Evolutionary conservation across 2,329 filamentous ascomycete genomes (phyloP), one percentile per base, ranked within the genome.

Genomic region (Raffaelea deltoideospora): DNA sequence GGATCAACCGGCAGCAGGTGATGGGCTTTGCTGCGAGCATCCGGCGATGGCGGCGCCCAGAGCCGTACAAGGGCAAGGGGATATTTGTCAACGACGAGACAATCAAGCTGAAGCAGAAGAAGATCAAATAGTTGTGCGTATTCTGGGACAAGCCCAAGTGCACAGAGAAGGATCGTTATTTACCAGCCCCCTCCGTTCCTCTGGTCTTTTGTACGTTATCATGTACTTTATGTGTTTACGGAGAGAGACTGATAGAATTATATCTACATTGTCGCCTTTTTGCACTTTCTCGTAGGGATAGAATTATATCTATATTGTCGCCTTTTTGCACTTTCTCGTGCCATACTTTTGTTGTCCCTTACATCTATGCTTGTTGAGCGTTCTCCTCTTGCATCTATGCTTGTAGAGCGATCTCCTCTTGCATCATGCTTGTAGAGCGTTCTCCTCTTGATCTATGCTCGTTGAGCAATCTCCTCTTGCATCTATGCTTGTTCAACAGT

Each of bases 61-160:
- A 98, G 63, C 90, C 90, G 46, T 98, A 98, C 62, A 98, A 98
- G 74, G 90, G 90, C 47, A 96, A 98, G 75, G 90, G 90, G 50
- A 93, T 98, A 49, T 98, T 96, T 56, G 79, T 98, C 50, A 92
- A 96, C 53, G 85, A 87, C 45, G 86, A 98, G 69, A 95, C 86
- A 22, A 95, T 98, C 63, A 93, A 81, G 70, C 59, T 98, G 60
- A 98, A 98, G 78, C 80, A 84, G 52, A 98, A 95, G 79, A 90
- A 88, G 72, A 85, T 88, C 58, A 88, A 87, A 69, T 90, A 76
- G 64, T n/a, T n/a, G n/a, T n/a, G 27, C 27, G 13, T 29, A 29
- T 29, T 29, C n/a, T n/a, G n/a, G n/a, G n/a, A n/a, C n/a, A n/a
- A n/a, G n/a, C n/a, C n/a, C n/a, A n/a, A n/a, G n/a, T n/a, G n/a